Evolutionary conservation across 805 yeast genomes (phyloP).

Genomic region (Blastobotrys robertii): DNA sequence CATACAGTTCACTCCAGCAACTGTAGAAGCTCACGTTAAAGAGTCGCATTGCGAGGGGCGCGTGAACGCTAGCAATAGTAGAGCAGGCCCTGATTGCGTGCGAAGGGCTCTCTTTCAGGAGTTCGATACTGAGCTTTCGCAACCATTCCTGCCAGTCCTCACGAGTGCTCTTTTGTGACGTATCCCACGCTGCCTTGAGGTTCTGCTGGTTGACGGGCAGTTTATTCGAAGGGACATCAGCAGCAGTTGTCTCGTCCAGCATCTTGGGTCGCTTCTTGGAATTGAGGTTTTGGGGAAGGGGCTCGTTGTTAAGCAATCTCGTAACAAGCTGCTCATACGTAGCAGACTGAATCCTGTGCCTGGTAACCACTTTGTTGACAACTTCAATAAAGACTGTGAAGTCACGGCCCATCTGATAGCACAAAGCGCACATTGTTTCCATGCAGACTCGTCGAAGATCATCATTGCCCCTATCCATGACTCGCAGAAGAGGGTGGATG

Average conservation of each 20-base stretch:
- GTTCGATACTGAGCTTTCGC: constrained; percentile 71
- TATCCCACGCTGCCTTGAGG: constrained; percentile 83
- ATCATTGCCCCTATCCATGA: constrained; percentile 41
- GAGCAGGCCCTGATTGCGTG: constrained; percentile 92
- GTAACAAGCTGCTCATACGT: constrained; percentile 74
- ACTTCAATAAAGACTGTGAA: constrained; percentile 81
- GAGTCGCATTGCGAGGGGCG: constrained; percentile 66
- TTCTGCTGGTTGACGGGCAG: constrained; percentile 57
- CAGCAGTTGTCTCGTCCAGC: constrained; percentile 45
- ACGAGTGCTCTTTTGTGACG: constrained; percentile 74
- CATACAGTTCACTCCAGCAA: constrained; percentile 88
- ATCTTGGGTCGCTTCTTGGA: constrained; percentile 29
- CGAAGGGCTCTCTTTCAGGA: constrained; percentile 86
- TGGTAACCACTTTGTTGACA: constrained; percentile 52
- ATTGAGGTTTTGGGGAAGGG: constrained; percentile 66
- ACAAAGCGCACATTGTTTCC: constrained; percentile 64
- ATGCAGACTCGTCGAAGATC: constrained; percentile 58
- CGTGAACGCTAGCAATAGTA: constrained; percentile 73
- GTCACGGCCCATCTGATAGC: constrained; percentile 75
- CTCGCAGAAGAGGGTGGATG: constrained; percentile 74
- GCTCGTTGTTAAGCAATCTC: constrained; percentile 72
- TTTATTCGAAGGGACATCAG: constrained; percentile 62
- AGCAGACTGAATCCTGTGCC: constrained; percentile 56
- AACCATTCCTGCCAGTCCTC: constrained; percentile 99
- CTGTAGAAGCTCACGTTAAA: constrained; percentile 93